A percentile compares a stretch with the other conserved stretches of the same genome.
Conservation (phyloP, 1,284 basidiomycete genomes). For the Leccinum ponderosum region DNA sequence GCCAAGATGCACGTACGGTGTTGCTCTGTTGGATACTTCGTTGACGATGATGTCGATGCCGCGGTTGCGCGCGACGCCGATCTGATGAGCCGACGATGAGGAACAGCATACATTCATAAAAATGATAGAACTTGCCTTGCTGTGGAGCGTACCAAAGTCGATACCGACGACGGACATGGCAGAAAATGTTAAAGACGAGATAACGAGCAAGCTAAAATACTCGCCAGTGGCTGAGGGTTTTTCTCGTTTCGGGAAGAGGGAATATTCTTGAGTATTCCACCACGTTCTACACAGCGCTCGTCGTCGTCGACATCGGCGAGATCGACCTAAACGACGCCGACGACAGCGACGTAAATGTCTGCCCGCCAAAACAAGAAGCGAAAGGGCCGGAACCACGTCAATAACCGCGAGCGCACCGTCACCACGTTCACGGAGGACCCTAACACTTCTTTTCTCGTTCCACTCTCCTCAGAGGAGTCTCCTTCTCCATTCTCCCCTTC, state of each 20-base stretch:
- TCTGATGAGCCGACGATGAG: slow-evolving; percentile 45
- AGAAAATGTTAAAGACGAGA: not conserved
- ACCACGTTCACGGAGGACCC: slow-evolving; percentile 60
- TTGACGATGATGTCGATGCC: slow-evolving; percentile 96
- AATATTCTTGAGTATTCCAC: slow-evolving; percentile 28
- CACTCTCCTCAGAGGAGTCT: slow-evolving; percentile 49
- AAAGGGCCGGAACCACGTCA: slow-evolving; percentile 51
- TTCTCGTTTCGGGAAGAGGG: slow-evolving; percentile 25
- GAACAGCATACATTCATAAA: too few species aligned
- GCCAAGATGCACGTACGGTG: slow-evolving; percentile 63
- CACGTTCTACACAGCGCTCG: slow-evolving; percentile 21
- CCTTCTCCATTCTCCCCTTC: slow-evolving; percentile 33
- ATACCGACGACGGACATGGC: slow-evolving; percentile 89
- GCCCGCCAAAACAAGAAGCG: slow-evolving; percentile 61
- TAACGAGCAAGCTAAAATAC: too few species aligned
- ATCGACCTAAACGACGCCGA: not conserved
- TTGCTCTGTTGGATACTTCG: slow-evolving; percentile 92
- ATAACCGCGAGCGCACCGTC: slow-evolving; percentile 61
- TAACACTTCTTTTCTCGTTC: slow-evolving; percentile 47
- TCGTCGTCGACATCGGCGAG: too few species aligned
- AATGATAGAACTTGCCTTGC: slow-evolving; percentile 59
- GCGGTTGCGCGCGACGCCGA: slow-evolving; percentile 90
- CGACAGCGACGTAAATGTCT: slow-evolving; percentile 42
- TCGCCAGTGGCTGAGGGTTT: slow-evolving; percentile 18
- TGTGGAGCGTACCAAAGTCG: slow-evolving; percentile 87